A percentile compares a stretch with the other conserved stretches of the same genome.
These are phyloP conservation scores for Myxozyma kluyveri DNA, from an alignment of 805 yeast genomes.

Conservation along the genomic window DNA sequence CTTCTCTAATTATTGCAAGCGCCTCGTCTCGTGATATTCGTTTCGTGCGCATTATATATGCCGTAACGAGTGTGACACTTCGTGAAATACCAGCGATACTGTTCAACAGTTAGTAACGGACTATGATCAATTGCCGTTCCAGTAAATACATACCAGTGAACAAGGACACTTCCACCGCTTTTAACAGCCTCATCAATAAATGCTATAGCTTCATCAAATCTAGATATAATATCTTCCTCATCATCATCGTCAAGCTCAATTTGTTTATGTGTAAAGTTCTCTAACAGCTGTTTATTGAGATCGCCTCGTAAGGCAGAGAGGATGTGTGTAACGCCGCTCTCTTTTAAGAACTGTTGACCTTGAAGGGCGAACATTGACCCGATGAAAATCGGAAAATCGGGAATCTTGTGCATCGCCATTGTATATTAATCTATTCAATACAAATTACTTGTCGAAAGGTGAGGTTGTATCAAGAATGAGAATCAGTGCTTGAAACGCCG, in stretches of 20 bases:
- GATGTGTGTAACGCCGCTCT: conserved; percentile 64
- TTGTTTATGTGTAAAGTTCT: conserved; percentile 47
- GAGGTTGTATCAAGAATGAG: no score
- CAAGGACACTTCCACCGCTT: conserved; percentile 38
- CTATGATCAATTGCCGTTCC: conserved; percentile 39
- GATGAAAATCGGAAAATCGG: conserved; percentile 69
- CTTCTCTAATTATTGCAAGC: conserved; percentile 69
- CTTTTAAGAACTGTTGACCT: conserved; percentile 50
- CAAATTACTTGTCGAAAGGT: no score
- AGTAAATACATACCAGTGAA: conserved; percentile 42
- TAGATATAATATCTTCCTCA: conserved; percentile 60
- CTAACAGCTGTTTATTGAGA: conserved; percentile 52
- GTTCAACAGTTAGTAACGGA: conserved; percentile 49
- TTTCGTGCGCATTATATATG: conserved; percentile 82
- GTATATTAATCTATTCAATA: no score
- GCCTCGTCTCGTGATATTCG: conserved; percentile 60
- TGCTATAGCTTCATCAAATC: conserved; percentile 57
- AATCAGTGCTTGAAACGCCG: no score
- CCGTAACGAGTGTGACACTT: conserved; percentile 79
- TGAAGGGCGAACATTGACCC: conserved; percentile 70
- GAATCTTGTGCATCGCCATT: conserved; percentile 54
- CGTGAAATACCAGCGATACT: conserved; percentile 94
- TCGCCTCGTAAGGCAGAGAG: conserved; percentile 66
- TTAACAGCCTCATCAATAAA: conserved; percentile 60
- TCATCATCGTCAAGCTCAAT: conserved; percentile 73